A percentile compares a stretch with the other conserved stretches of the same genome.
These are phyloP conservation scores for Antitrichia curtipendula DNA, from an alignment of 225 moss, liverwort and hornwort genomes.

Conservation along the genomic window DNA sequence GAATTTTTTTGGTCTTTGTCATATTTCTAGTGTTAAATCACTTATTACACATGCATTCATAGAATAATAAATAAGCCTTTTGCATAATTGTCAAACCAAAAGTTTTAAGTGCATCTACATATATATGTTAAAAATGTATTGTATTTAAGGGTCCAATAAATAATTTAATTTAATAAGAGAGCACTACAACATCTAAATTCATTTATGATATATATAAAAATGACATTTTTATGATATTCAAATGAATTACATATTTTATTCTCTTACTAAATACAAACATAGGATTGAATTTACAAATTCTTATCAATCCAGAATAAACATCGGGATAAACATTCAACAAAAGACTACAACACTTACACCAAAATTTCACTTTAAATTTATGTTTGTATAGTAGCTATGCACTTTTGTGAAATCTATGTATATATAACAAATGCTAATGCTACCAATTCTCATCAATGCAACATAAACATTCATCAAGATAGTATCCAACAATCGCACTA, in stretches of 20 bases:
- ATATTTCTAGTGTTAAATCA: not conserved
- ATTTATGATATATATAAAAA: not conserved
- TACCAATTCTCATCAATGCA: not conserved
- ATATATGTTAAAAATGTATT: not conserved
- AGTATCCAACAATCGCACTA: no score
- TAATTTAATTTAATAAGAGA: not conserved
- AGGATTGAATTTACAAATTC: not conserved
- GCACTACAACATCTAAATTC: not conserved
- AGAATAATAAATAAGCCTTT: not conserved
- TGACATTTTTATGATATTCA: not conserved
- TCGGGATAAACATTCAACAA: not conserved
- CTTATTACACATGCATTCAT: not conserved
- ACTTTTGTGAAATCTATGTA: not conserved
- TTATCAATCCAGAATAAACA: not conserved
- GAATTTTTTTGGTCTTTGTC: rapidly evolving
- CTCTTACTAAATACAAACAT: rapidly evolving
- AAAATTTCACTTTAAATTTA: not conserved
- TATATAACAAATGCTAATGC: not conserved
- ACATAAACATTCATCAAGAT: not conserved
- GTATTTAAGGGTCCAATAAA: not conserved
- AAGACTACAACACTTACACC: not conserved
- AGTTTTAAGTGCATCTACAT: not conserved
- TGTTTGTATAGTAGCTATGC: not conserved
- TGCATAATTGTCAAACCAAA: not conserved
- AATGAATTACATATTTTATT: not conserved